Percentiles rank a stretch among this genome's conserved stretches.
Conservation (phyloP, 805 yeast species). For the Sugiyamaella qingdaonensis region DNA sequence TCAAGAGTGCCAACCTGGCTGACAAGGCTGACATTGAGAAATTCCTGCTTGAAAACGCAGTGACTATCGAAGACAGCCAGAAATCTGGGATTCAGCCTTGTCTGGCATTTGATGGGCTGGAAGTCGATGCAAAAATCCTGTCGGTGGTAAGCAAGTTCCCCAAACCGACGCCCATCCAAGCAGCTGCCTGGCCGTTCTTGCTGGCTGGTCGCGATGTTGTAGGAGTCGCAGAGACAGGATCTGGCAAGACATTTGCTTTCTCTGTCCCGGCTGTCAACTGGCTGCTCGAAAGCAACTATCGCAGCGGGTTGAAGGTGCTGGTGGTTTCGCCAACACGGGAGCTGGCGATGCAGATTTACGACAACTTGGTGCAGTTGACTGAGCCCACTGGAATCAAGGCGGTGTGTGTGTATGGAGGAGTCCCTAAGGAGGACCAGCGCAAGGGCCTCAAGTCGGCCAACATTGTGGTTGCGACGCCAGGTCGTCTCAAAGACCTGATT, state of each 20-base stretch:
- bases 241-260: conserved; percentile 96
- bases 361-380: conserved; percentile 65
- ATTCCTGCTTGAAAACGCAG: conserved; percentile 68
- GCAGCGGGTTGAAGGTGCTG: conserved; percentile 62
- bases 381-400: conserved; percentile 59
- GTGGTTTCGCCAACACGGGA: conserved; percentile 97
- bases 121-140: conserved; percentile 50
- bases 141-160: conserved; percentile 67
- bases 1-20: not conserved
- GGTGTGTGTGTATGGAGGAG: conserved; percentile 95
- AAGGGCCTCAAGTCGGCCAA: conserved; percentile 57
- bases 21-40: conserved; percentile 38
- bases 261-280: conserved; percentile 94
- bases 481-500: conserved; percentile 84
- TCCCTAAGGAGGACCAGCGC: conserved; percentile 89
- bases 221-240: conserved; percentile 98
- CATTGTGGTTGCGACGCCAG: conserved; percentile 96
- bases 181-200: conserved; percentile 91
- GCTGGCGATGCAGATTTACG: conserved; percentile 89
- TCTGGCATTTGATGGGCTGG: conserved; percentile 59
- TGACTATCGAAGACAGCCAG: conserved; percentile 69
- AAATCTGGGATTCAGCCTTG: conserved; percentile 57
- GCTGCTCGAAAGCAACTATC: conserved; percentile 40
- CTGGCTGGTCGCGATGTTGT: conserved; percentile 76
- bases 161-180: conserved; percentile 93